Base-by-base conservation (phyloP, 148 eudicot genomes). In the Beta vulgaris region DNA sequence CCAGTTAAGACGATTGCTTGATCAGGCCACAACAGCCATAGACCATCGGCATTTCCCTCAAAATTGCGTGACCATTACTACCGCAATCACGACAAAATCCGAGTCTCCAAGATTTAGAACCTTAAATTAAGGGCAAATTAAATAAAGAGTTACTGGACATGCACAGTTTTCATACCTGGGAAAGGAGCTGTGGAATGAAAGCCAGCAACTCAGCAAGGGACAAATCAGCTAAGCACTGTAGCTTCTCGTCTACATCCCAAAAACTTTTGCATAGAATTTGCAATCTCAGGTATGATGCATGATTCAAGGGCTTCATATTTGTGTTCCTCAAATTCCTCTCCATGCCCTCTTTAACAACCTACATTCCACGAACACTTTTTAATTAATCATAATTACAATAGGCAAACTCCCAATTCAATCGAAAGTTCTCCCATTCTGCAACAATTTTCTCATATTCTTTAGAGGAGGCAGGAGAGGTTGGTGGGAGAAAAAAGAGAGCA, bases 301-400 rank as follows among this genome's bases (percentile, higher is more conserved):
- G 97, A 85, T 65, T 87, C 68, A 92, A 80, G 77, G 98, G 98
- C 88, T 92, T 95, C 93, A 95, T 87, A 75, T 95, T 92, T 77
- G 92, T 82, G 80, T 95, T 95, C 77, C 89, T 92, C 75, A 95
- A 82, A 78, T 73, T 86, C 79, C 97, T 89, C 82, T 90, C 96
- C 84, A 95, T 76, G 64, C 84, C 88, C 83, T 95, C 98, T 85
- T 92, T 95, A 67, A 95, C 87, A 68, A 95, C 96, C 98, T 95
- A 84, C 71, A 81, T 46, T 48, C 32, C 72, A 81, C 49, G 49
- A 44, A 39, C 42, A 65, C 26, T 32, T 14, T 21, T 68, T 18
- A 74, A 46, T 71, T 58, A 29, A 10, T 35, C 42, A 51, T 26
- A 16, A 46, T 6, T 40, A 43, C 21, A 36, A 72, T 39, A 14